Conservation (phyloP, 129 eudicot species). For the Solidago caesia region DNA sequence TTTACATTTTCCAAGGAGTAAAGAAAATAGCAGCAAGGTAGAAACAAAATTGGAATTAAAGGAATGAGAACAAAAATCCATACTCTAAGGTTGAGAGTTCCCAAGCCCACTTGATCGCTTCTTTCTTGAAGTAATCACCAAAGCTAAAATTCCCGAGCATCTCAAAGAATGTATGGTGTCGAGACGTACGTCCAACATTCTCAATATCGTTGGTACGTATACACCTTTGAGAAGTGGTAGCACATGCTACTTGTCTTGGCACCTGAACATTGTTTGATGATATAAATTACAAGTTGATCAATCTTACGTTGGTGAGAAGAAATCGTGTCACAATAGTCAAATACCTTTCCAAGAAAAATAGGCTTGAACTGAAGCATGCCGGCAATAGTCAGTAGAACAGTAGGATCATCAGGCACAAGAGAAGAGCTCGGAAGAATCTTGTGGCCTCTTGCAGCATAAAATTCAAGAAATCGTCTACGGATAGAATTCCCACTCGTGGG, state of each 20-base stretch:
- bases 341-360: slow-evolving; percentile 89
- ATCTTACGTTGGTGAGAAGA: background rate
- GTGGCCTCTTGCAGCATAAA: slow-evolving; percentile 84
- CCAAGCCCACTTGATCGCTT: slow-evolving; percentile 98
- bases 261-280: slow-evolving; percentile 39
- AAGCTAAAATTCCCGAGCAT: slow-evolving; percentile 98
- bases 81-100: slow-evolving; percentile 82
- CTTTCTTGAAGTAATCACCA: slow-evolving; percentile 97
- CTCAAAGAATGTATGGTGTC: slow-evolving; percentile 95
- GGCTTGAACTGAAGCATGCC: slow-evolving; percentile 99
- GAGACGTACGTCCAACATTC: slow-evolving; percentile 87
- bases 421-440: slow-evolving; percentile 86
- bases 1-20: background rate
- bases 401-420: slow-evolving; percentile 96
- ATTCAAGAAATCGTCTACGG: slow-evolving; percentile 75
- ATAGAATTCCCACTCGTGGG: slow-evolving; percentile 73
- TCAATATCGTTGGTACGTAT: slow-evolving; percentile 92
- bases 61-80: background rate
- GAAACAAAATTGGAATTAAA: background rate
- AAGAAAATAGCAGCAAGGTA: background rate
- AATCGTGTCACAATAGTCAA: background rate
- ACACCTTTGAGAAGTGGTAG: slow-evolving; percentile 93
- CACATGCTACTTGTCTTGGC: slow-evolving; percentile 79
- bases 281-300: background rate
- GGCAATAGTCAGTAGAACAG: slow-evolving; percentile 86